Conservation (phyloP, 345 rosid species). For the Eucalyptus tenuipes region DNA sequence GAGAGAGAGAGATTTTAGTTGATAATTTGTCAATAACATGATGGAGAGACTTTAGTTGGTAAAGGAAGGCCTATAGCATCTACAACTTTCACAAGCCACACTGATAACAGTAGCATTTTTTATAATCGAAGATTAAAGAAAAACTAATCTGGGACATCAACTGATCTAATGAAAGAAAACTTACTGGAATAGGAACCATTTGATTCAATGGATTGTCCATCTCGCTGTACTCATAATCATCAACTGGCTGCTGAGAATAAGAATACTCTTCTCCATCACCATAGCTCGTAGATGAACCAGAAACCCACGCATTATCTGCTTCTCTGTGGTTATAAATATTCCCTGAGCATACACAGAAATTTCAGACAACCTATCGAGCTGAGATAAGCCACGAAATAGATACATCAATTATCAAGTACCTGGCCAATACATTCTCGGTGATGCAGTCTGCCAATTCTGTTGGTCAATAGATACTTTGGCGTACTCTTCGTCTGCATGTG, state of each 20-base stretch:
- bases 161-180: background rate
- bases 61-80: background rate
- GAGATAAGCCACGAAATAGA: background rate
- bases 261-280: conserved; percentile 45
- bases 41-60: background rate
- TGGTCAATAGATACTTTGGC: conserved; percentile 13
- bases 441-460: conserved; percentile 33
- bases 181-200: conserved; percentile 76
- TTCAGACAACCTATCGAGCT: background rate
- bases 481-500: conserved; percentile 16
- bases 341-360: conserved; percentile 16
- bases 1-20: background rate
- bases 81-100: background rate
- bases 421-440: conserved; percentile 24
- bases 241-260: conserved; percentile 47
- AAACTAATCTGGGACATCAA: background rate
- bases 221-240: conserved; percentile 53
- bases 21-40: background rate
- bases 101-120: background rate
- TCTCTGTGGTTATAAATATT: conserved; percentile 40
- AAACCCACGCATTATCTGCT: conserved; percentile 31
- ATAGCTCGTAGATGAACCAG: conserved; percentile 54
- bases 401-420: conserved; percentile 23
- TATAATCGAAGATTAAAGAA: background rate
- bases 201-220: conserved; percentile 71